Base-by-base conservation (phyloP, 257 asterid genomes). In the Jaltomata sinuosa region DNA sequence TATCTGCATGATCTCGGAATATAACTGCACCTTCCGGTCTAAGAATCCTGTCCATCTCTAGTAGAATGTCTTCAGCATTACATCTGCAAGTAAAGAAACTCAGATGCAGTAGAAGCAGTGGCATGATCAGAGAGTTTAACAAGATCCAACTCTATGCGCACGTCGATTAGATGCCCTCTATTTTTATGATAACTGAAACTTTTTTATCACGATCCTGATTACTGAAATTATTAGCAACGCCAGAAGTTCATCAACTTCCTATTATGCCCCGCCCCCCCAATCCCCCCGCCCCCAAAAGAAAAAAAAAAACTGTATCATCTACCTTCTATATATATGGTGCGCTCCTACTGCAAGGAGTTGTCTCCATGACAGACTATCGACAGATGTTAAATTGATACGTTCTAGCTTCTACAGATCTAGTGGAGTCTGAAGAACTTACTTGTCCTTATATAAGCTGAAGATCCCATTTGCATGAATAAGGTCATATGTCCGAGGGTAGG, bases 11-110 rank as follows among this genome's bases (percentile, higher is more conserved):
- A 80, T 89, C 92, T 38, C 90, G 89, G 69, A 89, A 83, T 79
- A 89, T 89, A 65, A 89, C 90, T 36, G 90, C 86, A 0, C 92
- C 92, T 87, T 89, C 92, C 40, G 92, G 92, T 42, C 92, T 85
- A 57, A 89, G 84, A 77, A 89, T 87, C 34, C 92, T 74, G 61
- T 89, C 90, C 88, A 89, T 85, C 80, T 89, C 92, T 34, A 89
- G 54, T 34, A 89, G 89, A 85, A 89, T 89, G 42, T 86, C 88
- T 81, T 87, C 89, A 2, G 42, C 50, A 29, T 65, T 82, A 76
- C 92, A 89, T 82, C 92, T 89, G 84, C 52, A 42, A 87, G 52
- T 38, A 55, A 57, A 68, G 62, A 22, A 76, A 77, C 42, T 77
- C 82, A 77, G 82, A 82, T 31, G 79, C 38, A 9, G 45, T 32